Conservation (phyloP, 768 basidiomycete species). For the Boletus pseudopeckii region DNA sequence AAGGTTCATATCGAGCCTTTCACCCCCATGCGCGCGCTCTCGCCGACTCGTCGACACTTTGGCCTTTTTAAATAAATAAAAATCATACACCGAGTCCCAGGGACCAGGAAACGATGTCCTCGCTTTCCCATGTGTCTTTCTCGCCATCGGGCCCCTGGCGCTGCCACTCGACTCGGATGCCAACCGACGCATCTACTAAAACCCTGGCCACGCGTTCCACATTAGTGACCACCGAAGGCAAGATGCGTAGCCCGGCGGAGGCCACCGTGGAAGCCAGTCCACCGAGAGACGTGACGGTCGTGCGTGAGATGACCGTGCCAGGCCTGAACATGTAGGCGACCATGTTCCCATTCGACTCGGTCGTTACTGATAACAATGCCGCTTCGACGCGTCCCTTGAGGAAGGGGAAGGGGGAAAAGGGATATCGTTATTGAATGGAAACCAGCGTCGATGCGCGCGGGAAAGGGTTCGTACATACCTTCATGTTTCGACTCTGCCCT, state of each 20-base stretch:
- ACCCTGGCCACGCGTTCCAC: constrained; percentile 21
- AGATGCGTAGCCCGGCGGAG: constrained; percentile 15
- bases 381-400: constrained; percentile 24
- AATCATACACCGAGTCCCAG: constrained; percentile 18
- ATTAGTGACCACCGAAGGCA: constrained; percentile 23
- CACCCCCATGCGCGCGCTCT: no score
- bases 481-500: constrained; percentile 22
- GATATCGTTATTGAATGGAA: not conserved
- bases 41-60: not conserved
- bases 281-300: constrained; percentile 11
- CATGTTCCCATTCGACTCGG: constrained; percentile 12
- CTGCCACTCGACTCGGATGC: constrained; percentile 27
- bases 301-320: constrained; percentile 12
- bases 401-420: no score
- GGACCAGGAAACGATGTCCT: constrained; percentile 26
- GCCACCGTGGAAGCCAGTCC: constrained; percentile 18
- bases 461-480: constrained; percentile 8
- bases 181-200: constrained; percentile 27
- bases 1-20: not conserved
- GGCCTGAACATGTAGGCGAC: constrained; percentile 22
- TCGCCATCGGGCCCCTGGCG: constrained; percentile 8
- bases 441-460: not conserved
- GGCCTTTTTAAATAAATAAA: not conserved
- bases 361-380: constrained; percentile 12
- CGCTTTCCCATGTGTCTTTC: constrained; percentile 28